Evolutionary conservation across 1,284 basidiomycete genomes (phyloP).

Genomic region (Apiotrichum mycotoxinovorans): DNA sequence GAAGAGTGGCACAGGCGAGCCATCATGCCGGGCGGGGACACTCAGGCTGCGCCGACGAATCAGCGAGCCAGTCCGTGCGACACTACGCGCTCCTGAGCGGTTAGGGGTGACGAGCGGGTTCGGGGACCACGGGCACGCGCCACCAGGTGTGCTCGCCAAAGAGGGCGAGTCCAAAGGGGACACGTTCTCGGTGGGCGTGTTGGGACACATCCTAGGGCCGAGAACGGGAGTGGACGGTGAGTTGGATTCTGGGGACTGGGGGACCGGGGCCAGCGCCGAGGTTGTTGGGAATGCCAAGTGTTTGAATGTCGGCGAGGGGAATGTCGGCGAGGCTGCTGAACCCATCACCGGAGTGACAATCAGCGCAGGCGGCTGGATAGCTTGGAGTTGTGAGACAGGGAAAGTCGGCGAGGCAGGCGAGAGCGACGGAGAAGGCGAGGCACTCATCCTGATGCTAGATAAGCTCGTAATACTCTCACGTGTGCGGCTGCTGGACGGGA

Average conservation of each 20-base stretch:
- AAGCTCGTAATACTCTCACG: slow-evolving; percentile 2
- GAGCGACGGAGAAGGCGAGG: not conserved
- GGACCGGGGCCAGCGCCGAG: not conserved
- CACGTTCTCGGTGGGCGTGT: not conserved
- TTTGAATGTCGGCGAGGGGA: not conserved
- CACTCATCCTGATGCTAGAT: not conserved
- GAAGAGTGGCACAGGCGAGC: slow-evolving; percentile 31
- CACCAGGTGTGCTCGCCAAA: slow-evolving; percentile 2
- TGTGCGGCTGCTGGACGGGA: not conserved
- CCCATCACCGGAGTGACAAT: not conserved
- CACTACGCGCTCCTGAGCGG: not conserved
- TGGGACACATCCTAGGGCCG: not conserved
- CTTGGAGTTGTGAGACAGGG: not conserved
- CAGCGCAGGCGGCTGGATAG: not conserved
- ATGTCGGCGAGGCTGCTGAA: not conserved
- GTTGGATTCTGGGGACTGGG: not conserved
- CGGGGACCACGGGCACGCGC: not conserved
- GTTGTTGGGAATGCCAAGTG: not conserved
- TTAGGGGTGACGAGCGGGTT: not conserved
- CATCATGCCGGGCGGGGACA: not conserved
- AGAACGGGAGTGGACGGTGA: not conserved
- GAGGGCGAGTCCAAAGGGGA: not conserved
- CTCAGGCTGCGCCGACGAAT: not conserved
- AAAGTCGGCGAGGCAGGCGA: not conserved
- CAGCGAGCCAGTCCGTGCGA: not conserved